phyloP scores from a whole-genome alignment of 1,139 yeast species.

The Kodamaea anthophila region DNA sequence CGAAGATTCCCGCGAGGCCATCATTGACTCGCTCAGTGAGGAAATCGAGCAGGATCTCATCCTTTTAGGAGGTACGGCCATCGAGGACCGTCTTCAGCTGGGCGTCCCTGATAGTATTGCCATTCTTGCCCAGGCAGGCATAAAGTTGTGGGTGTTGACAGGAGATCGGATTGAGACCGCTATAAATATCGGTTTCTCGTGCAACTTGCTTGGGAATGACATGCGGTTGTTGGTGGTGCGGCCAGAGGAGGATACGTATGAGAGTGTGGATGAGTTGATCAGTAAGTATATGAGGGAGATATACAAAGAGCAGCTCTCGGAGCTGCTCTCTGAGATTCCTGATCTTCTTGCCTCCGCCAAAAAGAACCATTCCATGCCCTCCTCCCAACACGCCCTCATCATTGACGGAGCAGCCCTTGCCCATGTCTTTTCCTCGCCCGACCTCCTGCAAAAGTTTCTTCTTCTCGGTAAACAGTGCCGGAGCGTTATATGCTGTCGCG shows the following conservation, averaged over 20 bases:
- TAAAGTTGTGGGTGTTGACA: slow-evolving; percentile 93
- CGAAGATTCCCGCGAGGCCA: slow-evolving; percentile 68
- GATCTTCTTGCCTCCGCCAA: slow-evolving; percentile 36
- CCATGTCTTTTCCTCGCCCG: slow-evolving; percentile 28
- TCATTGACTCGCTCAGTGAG: slow-evolving; percentile 73
- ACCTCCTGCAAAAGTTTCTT: slow-evolving; percentile 36
- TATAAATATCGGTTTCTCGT: slow-evolving; percentile 93
- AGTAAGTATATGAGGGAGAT: too few relatives aligned
- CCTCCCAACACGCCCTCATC: slow-evolving; percentile 41
- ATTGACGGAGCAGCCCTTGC: slow-evolving; percentile 53
- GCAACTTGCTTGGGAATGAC: slow-evolving; percentile 78
- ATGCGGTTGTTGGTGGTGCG: slow-evolving; percentile 77
- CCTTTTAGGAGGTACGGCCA: slow-evolving; percentile 93
- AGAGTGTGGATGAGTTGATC: slow-evolving; percentile 27
- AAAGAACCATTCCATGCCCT: slow-evolving; percentile 47
- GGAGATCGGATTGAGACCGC: slow-evolving; percentile 99
- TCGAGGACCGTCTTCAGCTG: slow-evolving; percentile 90
- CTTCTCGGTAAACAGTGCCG: slow-evolving; percentile 54
- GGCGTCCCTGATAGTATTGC: slow-evolving; percentile 96
- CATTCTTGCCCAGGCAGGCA: slow-evolving; percentile 80
- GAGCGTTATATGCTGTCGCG: slow-evolving; percentile 59
- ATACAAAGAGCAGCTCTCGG: too few relatives aligned
- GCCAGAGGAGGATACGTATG: slow-evolving; percentile 15
- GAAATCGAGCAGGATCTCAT: slow-evolving; percentile 68
- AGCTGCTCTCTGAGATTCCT: slow-evolving; percentile 32